A percentile compares a stretch with the other conserved stretches of the same genome.
These are phyloP conservation scores for Bondarzewia mesenterica DNA, from an alignment of 1,284 basidiomycete species.

Conservation along the genomic window DNA sequence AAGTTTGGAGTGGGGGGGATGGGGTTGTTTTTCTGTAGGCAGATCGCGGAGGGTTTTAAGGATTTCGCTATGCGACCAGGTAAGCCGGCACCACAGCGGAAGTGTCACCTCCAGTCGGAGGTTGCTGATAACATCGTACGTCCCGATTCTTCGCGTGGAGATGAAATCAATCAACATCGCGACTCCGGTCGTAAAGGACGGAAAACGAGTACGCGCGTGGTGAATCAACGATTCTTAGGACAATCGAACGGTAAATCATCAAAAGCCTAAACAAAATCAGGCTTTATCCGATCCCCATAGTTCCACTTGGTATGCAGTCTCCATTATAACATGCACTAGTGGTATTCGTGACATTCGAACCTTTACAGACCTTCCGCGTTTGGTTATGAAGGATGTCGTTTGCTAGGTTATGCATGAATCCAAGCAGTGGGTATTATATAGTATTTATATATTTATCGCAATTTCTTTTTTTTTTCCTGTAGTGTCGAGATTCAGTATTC, in stretches of 20 bases:
- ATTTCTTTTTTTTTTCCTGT: no score
- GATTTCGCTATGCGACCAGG: not conserved
- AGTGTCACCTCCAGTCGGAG: not conserved
- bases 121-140: slow-evolving; percentile 7
- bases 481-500: no score
- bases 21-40: slow-evolving; percentile 8
- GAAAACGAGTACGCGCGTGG: not conserved
- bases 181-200: not conserved
- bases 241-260: slow-evolving; percentile 12
- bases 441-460: no score
- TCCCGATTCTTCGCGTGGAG: not conserved
- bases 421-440: no score
- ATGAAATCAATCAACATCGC: slow-evolving; percentile 5
- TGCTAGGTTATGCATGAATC: no score
- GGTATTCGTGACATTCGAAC: no score
- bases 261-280: slow-evolving; percentile 14
- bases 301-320: no score
- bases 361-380: no score
- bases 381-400: no score
- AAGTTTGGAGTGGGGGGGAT: no score
- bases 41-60: not conserved
- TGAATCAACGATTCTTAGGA: slow-evolving; percentile 1
- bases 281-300: slow-evolving; percentile 8
- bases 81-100: not conserved
- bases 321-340: no score